Base-by-base conservation (phyloP, 1,284 basidiomycete species). In the Ceratobasidium sp. region DNA sequence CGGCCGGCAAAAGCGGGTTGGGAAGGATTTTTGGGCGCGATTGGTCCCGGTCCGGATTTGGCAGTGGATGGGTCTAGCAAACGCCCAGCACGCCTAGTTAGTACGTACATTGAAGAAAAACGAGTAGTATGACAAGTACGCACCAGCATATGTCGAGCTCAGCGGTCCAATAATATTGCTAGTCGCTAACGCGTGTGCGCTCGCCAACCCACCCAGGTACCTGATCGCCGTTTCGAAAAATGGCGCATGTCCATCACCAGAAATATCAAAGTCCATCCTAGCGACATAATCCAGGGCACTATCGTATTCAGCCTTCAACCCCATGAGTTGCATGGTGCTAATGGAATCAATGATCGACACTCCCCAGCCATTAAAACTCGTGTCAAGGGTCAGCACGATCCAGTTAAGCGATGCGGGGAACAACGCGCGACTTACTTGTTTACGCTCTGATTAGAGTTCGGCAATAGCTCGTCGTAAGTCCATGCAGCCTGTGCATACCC, bases 281-380 rank as follows among this genome's bases (percentile, higher is more conserved):
- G 89, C 87, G 38, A 98, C 89, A 78, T 93, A 87, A n/a, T 89
- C 86, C 2, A 96, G 85, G 2, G 94, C 94, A 2, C 91, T 88
- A 33, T 87, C 84, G 84, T 94, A 97, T 83, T 97, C 94, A 15
- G 91, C 89, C n/a, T 91, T 85, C 13, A 98, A 88, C 33, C 88
- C 92, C 93, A 98, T 94, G 70, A 98, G 86, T 40, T 95, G 87
- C 85, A 98, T 92, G 0, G 96, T 98, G 83, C 97, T 96, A 20
- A 98, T 88, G 2, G 93, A 90, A 82, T 96, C 95, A 79, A 95
- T 89, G 71, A 92, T 89, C 0, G 93, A 93, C 0, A 96, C 92
- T 15, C 95, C 95, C 96, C 96, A 98, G 9, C 94, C 91, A 82
- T 93, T 93, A 83, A 93, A 92, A 77, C 92, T 93, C 80, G n/a